phyloP scores from a whole-genome alignment of 768 basidiomycete genomes.

The Xerocomus brunneocitrinus region DNA sequence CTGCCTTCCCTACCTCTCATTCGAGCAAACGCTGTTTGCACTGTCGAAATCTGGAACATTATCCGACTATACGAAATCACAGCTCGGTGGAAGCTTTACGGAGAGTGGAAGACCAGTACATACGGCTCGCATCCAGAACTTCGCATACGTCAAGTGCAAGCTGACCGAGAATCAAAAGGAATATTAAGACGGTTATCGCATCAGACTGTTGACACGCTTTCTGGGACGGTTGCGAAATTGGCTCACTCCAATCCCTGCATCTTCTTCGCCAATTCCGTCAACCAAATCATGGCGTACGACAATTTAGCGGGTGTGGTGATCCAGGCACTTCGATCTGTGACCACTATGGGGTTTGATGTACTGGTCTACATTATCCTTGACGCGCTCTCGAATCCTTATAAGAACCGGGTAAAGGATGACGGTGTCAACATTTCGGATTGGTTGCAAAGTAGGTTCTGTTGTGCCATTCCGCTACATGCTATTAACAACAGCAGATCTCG shows the following conservation, averaged over 20 bases:
- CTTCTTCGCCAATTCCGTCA: slow-evolving; percentile 83
- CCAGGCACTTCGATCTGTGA: slow-evolving; percentile 82
- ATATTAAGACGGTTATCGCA: slow-evolving; percentile 83
- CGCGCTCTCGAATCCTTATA: slow-evolving; percentile 77
- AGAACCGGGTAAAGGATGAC: slow-evolving; percentile 83
- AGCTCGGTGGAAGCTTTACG: slow-evolving; percentile 86
- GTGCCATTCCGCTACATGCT: slow-evolving; percentile 7
- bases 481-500: slow-evolving; percentile 57
- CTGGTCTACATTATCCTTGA: slow-evolving; percentile 85
- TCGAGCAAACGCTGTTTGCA: slow-evolving; percentile 80
- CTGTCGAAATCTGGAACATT: slow-evolving; percentile 90
- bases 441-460: slow-evolving; percentile 74
- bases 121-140: slow-evolving; percentile 79
- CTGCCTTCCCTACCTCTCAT: slow-evolving; percentile 86
- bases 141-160: slow-evolving; percentile 73
- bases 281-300: slow-evolving; percentile 95
- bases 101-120: slow-evolving; percentile 81
- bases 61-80: slow-evolving; percentile 74
- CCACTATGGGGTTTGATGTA: slow-evolving; percentile 92
- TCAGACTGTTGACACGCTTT: slow-evolving; percentile 78
- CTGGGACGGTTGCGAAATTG: slow-evolving; percentile 86
- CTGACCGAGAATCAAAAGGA: slow-evolving; percentile 83
- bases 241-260: slow-evolving; percentile 93
- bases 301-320: slow-evolving; percentile 89
- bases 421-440: slow-evolving; percentile 88